Base-by-base conservation (phyloP, 495 filamentous ascomycete genomes). In the Neurospora discreta region DNA sequence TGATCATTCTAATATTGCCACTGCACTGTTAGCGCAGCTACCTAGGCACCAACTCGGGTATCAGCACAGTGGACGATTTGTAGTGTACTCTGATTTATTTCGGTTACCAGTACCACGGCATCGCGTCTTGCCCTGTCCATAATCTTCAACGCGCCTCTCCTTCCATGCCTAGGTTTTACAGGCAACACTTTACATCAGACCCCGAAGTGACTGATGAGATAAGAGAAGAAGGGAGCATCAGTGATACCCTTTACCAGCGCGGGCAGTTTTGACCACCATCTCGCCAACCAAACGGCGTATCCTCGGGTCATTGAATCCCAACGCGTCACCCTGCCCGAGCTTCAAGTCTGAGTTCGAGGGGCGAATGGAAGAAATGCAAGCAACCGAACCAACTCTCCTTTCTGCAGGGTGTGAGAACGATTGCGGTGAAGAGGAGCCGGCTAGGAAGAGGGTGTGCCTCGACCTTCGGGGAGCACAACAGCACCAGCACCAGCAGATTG, bases 281-380 rank as follows among this genome's bases (percentile, higher is more conserved):
- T 78, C 79, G 52, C 82, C 83, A 2, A 73, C 70, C 70, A 83
- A 84, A 70, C 79, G 84, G 78, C 84, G 84, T 81, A 84, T 79
- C 69, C 82, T 86, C 16, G 81, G 75, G 36, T 74, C 78, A 1
- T 73, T 84, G 16, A 79, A 85, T 73, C 79, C 78, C 44, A 86
- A 86, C 77, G 76, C 81, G 69, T 74, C 77, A 39, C 78, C 79
- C 1, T 70, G 18, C 18, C 68, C 39, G 23, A 39, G 58, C 8
- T 30, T 30, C 18, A 70, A 60, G 68, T 11, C 23, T 39, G 26
- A 71, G 44, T 9, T 65, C 44, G 33, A 33, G 10, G 44, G 42
- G 9, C 40, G 72, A 68, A 18, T 71, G 43, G 16, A 39, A 36
- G 41, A 4, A 16, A 15, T 65, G 52, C 52, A 18, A 65, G 26